Conservation (phyloP, 2,329 filamentous ascomycete species). For the Colletotrichum incanum region DNA sequence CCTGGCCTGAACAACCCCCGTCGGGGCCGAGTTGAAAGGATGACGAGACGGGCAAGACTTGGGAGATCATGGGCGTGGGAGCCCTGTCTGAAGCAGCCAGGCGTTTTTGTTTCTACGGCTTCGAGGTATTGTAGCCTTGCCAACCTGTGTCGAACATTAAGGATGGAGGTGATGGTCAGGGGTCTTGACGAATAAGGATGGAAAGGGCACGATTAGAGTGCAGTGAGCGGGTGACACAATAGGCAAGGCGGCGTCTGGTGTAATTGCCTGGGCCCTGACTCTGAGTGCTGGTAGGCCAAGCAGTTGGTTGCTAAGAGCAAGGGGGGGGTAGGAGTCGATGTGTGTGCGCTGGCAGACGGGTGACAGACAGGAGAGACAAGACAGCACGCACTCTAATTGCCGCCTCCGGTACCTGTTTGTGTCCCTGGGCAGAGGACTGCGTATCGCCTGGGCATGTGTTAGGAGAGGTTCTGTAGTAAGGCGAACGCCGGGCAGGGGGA, state of each 20-base stretch:
- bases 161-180: constrained; percentile 18
- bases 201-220: constrained; percentile 37
- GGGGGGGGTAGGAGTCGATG: constrained; percentile 14
- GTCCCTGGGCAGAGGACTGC: background rate
- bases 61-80: constrained; percentile 34
- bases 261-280: constrained; percentile 13
- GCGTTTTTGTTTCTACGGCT: constrained; percentile 36
- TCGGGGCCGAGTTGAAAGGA: constrained; percentile 27
- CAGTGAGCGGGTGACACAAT: constrained; percentile 32
- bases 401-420: background rate
- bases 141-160: constrained; percentile 33
- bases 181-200: constrained; percentile 32
- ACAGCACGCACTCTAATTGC: constrained; percentile 9
- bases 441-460: constrained; percentile 2
- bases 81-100: constrained; percentile 34
- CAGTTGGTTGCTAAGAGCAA: constrained; percentile 35
- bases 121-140: constrained; percentile 36
- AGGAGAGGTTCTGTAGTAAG: constrained; percentile 16
- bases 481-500: constrained; percentile 23
- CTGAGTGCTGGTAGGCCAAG: constrained; percentile 28
- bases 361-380: constrained; percentile 38
- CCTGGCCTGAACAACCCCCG: constrained; percentile 22
- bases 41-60: constrained; percentile 38
- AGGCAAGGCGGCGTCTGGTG: constrained; percentile 36
- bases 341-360: constrained; percentile 32